phyloP scores from a whole-genome alignment of 2,329 filamentous ascomycete species.

The Fusarium goolgardi region DNA sequence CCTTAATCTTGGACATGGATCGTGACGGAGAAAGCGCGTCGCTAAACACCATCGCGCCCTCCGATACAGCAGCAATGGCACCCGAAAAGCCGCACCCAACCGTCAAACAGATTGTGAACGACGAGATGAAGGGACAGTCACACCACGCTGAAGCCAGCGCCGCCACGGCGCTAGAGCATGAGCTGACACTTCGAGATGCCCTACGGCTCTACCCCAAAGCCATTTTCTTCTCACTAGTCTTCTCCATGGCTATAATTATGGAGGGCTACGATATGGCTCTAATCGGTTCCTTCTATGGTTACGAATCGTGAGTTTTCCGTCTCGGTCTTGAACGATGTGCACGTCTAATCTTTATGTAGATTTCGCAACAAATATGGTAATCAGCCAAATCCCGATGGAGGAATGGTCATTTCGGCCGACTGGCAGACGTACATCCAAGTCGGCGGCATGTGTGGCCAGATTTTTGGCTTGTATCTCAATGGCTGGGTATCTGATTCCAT shows the following conservation, averaged over 20 bases:
- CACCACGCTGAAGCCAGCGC: constrained; percentile 46
- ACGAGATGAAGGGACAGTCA: neutral
- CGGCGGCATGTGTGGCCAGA: constrained; percentile 65
- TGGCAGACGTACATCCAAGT: constrained; percentile 53
- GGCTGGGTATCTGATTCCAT: constrained; percentile 71
- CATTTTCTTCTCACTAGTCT: constrained; percentile 56
- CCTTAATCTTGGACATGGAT: constrained; percentile 14
- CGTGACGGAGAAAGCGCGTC: constrained; percentile 15
- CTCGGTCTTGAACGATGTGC: too few species aligned
- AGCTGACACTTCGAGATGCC: constrained; percentile 52
- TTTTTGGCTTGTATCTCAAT: constrained; percentile 71
- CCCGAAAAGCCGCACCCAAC: neutral
- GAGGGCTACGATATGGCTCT: constrained; percentile 57
- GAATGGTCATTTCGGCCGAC: constrained; percentile 39
- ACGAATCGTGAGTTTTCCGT: constrained; percentile 42
- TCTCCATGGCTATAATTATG: constrained; percentile 58
- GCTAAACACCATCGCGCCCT: constrained; percentile 13
- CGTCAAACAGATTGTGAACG: neutral
- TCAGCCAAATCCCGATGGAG: constrained; percentile 31
- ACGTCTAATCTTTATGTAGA: constrained; percentile 11
- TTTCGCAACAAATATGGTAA: constrained; percentile 63
- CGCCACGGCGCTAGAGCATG: constrained; percentile 56
- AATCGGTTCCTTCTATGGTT: constrained; percentile 57
- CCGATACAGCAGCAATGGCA: constrained; percentile 13
- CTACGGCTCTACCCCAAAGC: constrained; percentile 57